phyloP scores from a whole-genome alignment of 495 filamentous ascomycete genomes.

The Penicillium nucicola region DNA sequence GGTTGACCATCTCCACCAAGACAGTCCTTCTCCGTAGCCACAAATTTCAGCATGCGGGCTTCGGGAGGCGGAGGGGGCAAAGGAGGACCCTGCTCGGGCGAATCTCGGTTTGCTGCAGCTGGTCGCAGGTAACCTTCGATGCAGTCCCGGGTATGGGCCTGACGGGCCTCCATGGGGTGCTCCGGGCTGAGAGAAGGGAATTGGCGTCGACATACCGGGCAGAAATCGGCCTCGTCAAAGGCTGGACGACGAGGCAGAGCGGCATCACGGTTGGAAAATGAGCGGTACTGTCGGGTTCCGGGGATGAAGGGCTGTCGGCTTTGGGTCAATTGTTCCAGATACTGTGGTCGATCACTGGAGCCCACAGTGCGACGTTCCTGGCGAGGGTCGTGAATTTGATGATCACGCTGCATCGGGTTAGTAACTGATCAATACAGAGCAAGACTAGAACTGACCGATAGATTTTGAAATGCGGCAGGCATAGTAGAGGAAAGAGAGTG shows the following conservation, averaged over 20 bases:
- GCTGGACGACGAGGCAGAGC: conserved; percentile 25
- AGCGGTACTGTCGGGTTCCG: conserved; percentile 19
- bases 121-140: conserved; percentile 49
- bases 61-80: conserved; percentile 20
- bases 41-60: conserved; percentile 62
- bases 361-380: conserved; percentile 16
- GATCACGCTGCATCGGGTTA: not conserved
- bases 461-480: not conserved
- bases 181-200: conserved; percentile 65
- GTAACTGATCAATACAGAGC: not conserved
- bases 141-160: conserved; percentile 74
- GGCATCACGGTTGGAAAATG: not conserved
- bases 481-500: conserved; percentile 24
- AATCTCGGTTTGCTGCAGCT: conserved; percentile 6
- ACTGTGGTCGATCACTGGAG: conserved; percentile 9
- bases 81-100: conserved; percentile 17
- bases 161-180: conserved; percentile 60
- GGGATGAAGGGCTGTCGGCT: not conserved
- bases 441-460: conserved; percentile 10
- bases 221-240: conserved; percentile 80
- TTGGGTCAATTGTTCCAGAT: not conserved
- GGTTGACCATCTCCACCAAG: conserved; percentile 58
- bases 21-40: conserved; percentile 90
- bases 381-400: conserved; percentile 2
- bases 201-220: conserved; percentile 78